phyloP scores from a whole-genome alignment of 2,329 filamentous ascomycete genomes.

The Anthostomella pinea region DNA sequence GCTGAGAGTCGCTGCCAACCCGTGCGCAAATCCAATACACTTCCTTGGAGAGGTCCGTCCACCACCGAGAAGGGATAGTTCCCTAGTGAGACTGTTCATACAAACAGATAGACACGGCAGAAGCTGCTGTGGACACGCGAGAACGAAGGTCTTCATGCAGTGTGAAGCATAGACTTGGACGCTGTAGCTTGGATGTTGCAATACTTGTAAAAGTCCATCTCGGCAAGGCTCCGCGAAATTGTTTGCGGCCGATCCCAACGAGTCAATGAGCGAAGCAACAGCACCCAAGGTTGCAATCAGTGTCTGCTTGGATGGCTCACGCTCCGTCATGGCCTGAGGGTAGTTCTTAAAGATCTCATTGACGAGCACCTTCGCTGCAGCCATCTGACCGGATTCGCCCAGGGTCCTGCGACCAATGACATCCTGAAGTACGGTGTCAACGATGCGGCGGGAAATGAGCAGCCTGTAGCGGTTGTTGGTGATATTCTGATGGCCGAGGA shows the following conservation, averaged over 20 bases:
- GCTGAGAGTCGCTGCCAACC: conserved; percentile 84
- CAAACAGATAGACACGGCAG: conserved; percentile 89
- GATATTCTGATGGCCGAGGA: conserved; percentile 74
- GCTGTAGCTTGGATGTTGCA: conserved; percentile 93
- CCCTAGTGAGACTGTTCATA: conserved; percentile 90
- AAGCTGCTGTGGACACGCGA: conserved; percentile 89
- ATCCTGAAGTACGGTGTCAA: conserved; percentile 79
- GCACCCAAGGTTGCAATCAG: conserved; percentile 77
- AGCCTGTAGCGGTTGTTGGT: conserved; percentile 84
- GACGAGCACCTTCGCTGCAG: conserved; percentile 76
- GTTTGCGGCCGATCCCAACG: conserved; percentile 78
- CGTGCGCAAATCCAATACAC: conserved; percentile 89
- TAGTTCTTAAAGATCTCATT: conserved; percentile 94
- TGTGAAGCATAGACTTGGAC: conserved; percentile 88
- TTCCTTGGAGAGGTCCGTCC: conserved; percentile 75
- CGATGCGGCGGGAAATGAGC: conserved; percentile 78
- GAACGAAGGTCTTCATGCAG: conserved; percentile 81
- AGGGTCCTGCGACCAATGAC: conserved; percentile 78
- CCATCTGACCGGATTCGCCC: conserved; percentile 83
- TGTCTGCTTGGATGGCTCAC: conserved; percentile 85
- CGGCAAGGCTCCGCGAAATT: conserved; percentile 78
- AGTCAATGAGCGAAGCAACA: conserved; percentile 72
- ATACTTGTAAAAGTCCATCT: conserved; percentile 82
- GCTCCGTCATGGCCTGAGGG: conserved; percentile 82
- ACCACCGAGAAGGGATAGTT: conserved; percentile 73